Conservation (phyloP, 768 basidiomycete genomes). For the Nidularia sp. region DNA sequence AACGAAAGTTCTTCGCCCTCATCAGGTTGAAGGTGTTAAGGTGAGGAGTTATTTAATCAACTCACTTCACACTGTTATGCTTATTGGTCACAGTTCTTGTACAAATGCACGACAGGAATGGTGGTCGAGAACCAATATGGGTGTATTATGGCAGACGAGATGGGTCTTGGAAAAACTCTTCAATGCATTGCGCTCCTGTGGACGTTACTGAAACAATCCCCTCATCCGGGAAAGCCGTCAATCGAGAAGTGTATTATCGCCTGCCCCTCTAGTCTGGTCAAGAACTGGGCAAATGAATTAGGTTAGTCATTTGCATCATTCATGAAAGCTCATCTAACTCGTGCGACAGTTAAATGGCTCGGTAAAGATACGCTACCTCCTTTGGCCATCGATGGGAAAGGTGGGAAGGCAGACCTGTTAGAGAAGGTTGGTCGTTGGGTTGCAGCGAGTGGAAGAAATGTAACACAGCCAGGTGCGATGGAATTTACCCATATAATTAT, state of each 20-base stretch:
- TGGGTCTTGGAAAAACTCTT: constrained; percentile 96
- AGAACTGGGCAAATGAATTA: constrained; percentile 98
- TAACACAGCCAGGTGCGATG: constrained; percentile 78
- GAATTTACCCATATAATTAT: constrained; percentile 7
- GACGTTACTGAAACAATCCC: constrained; percentile 95
- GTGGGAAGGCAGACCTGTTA: constrained; percentile 76
- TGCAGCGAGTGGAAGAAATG: constrained; percentile 80
- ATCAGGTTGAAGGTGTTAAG: constrained; percentile 98
- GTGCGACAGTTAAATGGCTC: constrained; percentile 83
- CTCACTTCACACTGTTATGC: constrained; percentile 3
- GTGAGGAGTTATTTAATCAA: constrained; percentile 33
- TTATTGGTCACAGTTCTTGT: constrained; percentile 68
- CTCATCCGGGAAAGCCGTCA: constrained; percentile 76
- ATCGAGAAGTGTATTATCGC: constrained; percentile 98
- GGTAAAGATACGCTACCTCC: constrained; percentile 81
- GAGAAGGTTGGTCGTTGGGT: constrained; percentile 87
- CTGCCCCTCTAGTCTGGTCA: constrained; percentile 94
- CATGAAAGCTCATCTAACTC: not conserved
- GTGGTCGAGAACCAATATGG: constrained; percentile 86
- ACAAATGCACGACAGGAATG: constrained; percentile 93
- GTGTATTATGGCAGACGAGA: constrained; percentile 99
- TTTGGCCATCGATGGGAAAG: constrained; percentile 90
- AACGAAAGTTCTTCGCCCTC: constrained; percentile 85
- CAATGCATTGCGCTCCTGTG: constrained; percentile 96
- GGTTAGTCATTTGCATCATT: constrained; percentile 41